phyloP scores from a whole-genome alignment of 169 alveolate genomes.

The Eimeria nieschulzi region DNA sequence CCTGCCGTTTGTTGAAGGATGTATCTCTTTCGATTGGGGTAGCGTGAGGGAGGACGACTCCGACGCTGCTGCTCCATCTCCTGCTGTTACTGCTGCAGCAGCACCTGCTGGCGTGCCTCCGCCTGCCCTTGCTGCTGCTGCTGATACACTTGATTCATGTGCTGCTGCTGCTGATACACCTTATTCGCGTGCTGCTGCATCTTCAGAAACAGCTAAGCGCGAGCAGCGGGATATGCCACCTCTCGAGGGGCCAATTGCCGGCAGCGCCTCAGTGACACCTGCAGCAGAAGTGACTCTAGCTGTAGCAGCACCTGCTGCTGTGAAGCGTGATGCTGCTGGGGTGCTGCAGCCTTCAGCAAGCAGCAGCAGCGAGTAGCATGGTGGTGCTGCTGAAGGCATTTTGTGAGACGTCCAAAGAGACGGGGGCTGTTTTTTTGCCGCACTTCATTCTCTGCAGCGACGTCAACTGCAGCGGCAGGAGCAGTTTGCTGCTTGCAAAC shows the following conservation, averaged over 20 bases:
- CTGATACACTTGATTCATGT: background rate
- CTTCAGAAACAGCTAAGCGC: background rate
- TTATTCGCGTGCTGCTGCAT: background rate
- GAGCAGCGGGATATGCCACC: background rate
- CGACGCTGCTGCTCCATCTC: constrained; percentile 13
- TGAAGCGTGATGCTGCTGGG: too few species aligned
- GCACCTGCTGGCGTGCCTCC: background rate
- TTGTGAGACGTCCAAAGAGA: too few species aligned
- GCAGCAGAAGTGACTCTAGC: background rate
- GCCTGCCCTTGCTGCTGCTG: background rate
- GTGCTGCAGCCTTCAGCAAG: too few species aligned
- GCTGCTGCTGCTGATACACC: constrained; percentile 12
- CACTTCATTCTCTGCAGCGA: background rate
- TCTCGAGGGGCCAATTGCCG: too few species aligned
- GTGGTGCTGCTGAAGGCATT: too few species aligned
- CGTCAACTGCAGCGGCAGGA: background rate
- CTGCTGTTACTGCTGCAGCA: constrained; percentile 2
- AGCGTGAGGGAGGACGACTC: constrained; percentile 18
- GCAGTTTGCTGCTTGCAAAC: background rate
- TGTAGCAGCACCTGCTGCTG: background rate
- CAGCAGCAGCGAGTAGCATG: too few species aligned
- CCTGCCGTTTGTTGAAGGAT: constrained; percentile 22
- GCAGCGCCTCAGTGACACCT: background rate
- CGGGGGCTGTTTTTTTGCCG: too few species aligned
- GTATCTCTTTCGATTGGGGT: constrained; percentile 18